Base-by-base conservation (phyloP, 2,329 filamentous ascomycete species). In the Nannizziopsis arthrosporioides region DNA sequence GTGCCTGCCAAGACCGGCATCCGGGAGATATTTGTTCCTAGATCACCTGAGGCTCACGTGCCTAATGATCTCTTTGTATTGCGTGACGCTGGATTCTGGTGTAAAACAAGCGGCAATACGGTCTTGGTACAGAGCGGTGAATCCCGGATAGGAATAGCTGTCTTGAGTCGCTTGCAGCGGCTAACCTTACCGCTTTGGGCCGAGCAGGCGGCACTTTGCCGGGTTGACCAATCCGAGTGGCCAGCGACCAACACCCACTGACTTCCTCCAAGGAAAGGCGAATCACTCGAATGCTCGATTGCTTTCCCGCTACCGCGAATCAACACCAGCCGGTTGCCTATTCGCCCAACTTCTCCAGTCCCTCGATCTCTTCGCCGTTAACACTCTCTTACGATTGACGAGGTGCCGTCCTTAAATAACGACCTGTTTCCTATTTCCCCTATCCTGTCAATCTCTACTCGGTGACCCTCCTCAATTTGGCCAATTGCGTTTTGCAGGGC, bases 131-230 rank as follows among this genome's bases (percentile, higher is more conserved):
- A 32, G 5, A 43, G 50, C 52, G 52, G 50, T 51, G 40, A 52
- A 42, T 34, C 50, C 50, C 42, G 44, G 48, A 50, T 15, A 42
- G 43, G 42, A 42, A 51, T 35, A 30, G 40, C 45, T 11, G 14
- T 14, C 19, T 27, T 22, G 11, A 22, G 37, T 54, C 52, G 52
- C 52, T 54, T 54, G 44, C 41, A 36, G 52, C 52, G 52, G 34
- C 50, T 54, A 54, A 48, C 46, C 39, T 44, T 51, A 31, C 52
- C 44, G 36, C 30, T 47, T 52, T 47, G 50, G 50, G 52, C 40
- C 35, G 38, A 31, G 30, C 22, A 45, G 36, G 50, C 46, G 52
- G 52, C 48, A 52, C 41, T 54, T 51, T 54, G 50, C 50, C 52
- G 50, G 52, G 46, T 38, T 41, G 30, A 47, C 51, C 51, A 50